These are phyloP conservation scores for Pythium sukuiense DNA, from an alignment of 352 stramenopile species.

Conservation along the genomic window DNA sequence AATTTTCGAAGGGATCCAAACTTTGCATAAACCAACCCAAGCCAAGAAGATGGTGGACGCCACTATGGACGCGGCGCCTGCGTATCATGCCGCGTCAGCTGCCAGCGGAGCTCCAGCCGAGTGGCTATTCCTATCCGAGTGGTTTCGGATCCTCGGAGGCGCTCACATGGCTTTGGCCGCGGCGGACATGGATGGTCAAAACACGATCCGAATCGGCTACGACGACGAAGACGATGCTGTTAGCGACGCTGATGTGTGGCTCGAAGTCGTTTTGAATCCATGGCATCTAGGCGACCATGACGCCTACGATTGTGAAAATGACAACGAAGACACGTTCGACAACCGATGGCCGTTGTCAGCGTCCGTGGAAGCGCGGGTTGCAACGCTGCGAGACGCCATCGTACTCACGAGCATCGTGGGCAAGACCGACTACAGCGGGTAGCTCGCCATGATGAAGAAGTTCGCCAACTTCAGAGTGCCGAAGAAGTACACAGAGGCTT, in stretches of 20 bases:
- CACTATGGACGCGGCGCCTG: neutral
- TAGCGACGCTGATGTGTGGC: neutral
- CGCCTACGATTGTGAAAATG: neutral
- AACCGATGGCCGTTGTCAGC: neutral
- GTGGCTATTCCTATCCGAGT: neutral
- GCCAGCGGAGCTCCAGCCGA: neutral
- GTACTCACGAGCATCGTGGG: constrained; percentile 7
- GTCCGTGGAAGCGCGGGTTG: neutral
- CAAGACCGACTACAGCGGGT: constrained; percentile 3
- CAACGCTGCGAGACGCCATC: constrained; percentile 22
- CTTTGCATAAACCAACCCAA: neutral
- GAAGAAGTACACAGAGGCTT: neutral
- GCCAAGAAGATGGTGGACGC: neutral
- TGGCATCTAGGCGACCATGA: neutral
- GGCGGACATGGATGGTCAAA: neutral
- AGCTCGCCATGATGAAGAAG: neutral
- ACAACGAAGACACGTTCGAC: neutral
- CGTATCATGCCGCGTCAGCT: neutral
- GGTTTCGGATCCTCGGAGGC: neutral
- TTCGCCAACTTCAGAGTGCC: neutral
- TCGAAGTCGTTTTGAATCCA: neutral
- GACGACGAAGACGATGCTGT: neutral
- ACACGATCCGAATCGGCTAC: neutral
- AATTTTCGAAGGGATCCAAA: neutral
- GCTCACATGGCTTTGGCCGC: neutral